Conservation (phyloP, 2,329 filamentous ascomycete species). For the Fusarium euwallaceae region DNA sequence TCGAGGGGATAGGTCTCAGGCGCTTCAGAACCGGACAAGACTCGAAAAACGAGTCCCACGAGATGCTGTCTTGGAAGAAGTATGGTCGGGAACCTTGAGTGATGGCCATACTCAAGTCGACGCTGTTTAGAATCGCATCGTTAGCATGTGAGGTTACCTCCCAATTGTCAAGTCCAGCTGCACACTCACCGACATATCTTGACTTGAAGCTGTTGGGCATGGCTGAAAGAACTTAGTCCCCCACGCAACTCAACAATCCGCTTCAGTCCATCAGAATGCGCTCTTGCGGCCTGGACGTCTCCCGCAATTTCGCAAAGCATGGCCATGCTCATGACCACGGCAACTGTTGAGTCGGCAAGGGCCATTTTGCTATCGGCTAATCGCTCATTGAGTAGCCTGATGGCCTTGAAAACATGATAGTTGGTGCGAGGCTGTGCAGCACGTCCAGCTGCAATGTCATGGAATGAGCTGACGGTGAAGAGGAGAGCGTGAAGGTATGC, state of each 20-base stretch:
- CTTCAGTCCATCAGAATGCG: neutral
- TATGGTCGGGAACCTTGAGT: neutral
- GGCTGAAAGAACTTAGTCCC: neutral
- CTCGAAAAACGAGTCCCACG: neutral
- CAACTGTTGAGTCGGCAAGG: neutral
- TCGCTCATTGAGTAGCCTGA: neutral
- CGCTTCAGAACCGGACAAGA: neutral
- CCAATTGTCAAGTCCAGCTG: neutral
- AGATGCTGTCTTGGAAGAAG: constrained; percentile 3
- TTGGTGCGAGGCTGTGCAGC: neutral
- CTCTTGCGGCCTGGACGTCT: neutral
- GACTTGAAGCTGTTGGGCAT: constrained; percentile 1
- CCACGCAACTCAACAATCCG: neutral
- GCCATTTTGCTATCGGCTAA: neutral
- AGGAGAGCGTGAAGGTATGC: constrained; percentile 3
- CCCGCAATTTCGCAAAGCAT: neutral
- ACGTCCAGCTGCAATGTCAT: neutral
- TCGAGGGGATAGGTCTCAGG: neutral
- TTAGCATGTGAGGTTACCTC: neutral
- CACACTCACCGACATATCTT: constrained; percentile 3
- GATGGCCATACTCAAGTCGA: neutral
- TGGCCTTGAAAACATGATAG: neutral
- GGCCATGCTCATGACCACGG: constrained; percentile 4
- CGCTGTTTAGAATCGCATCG: neutral
- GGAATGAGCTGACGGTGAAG: neutral